Percentiles rank a stretch among this genome's conserved stretches.
phyloP scores from a whole-genome alignment of 257 asterid genomes.

The Verbascum thapsus region DNA sequence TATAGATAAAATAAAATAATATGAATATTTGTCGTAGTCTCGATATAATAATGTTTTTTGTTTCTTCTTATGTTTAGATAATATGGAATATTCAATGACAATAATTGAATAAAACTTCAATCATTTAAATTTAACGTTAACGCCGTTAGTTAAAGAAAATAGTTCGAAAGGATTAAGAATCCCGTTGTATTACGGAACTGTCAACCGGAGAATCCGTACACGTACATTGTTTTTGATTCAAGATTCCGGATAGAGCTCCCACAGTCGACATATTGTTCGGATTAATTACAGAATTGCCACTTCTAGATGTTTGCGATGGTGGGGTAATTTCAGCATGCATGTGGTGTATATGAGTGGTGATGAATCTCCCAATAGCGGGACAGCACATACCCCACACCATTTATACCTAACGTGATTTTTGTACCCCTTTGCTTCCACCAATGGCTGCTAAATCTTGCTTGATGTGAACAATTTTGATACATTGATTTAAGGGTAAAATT shows the following conservation, averaged over 20 bases:
- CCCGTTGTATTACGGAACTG: background rate
- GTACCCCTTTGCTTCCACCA: constrained; percentile 22
- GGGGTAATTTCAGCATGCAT: constrained; percentile 18
- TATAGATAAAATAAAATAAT: no score
- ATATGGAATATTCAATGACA: no score
- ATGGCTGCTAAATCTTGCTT: constrained; percentile 14
- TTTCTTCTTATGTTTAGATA: no score
- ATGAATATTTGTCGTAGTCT: no score
- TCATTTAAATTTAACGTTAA: no score
- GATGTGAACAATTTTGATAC: background rate
- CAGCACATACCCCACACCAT: constrained; percentile 15
- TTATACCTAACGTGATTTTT: background rate
- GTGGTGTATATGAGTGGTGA: constrained; percentile 25
- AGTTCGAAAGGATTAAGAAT: background rate
- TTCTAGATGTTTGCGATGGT: background rate
- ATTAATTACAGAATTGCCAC: constrained; percentile 17
- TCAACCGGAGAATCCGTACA: constrained; percentile 36
- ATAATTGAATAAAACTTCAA: no score
- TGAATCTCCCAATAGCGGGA: constrained; percentile 15
- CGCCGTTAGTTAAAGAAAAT: constrained; percentile 5
- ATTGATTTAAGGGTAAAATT: background rate
- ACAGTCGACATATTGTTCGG: background rate
- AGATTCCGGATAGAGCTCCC: background rate
- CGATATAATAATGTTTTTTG: no score
- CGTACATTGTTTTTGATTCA: constrained; percentile 16